Percentiles rank a stretch among this genome's conserved stretches.
Evolutionary conservation across 306 rosid genomes (phyloP).

Genomic region (Medicago ruthenica): DNA sequence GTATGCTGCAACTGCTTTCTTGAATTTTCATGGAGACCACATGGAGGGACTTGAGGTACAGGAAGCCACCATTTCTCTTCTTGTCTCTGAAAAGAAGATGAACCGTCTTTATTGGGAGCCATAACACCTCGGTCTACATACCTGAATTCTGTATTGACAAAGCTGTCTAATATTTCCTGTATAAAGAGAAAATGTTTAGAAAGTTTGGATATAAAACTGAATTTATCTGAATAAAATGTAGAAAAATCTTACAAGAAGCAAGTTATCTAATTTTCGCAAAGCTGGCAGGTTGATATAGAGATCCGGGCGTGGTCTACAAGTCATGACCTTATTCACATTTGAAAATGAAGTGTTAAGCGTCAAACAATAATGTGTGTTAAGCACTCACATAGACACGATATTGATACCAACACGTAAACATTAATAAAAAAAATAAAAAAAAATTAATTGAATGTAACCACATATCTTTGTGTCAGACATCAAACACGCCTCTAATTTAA

Average conservation of each 20-base stretch:
- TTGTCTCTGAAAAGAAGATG: conserved; percentile 75
- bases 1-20: conserved; percentile 83
- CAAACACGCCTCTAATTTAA: too few species aligned
- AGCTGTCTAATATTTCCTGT: conserved; percentile 83
- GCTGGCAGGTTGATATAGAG: conserved; percentile 94
- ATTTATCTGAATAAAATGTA: neutral
- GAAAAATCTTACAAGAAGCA: conserved; percentile 83
- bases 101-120: conserved; percentile 63
- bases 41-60: conserved; percentile 84
- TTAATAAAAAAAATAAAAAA: too few species aligned
- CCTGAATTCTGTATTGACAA: conserved; percentile 74
- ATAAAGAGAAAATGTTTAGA: conserved; percentile 37
- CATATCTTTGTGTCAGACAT: too few species aligned
- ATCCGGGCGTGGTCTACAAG: conserved; percentile 85
- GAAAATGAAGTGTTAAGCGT: conserved; percentile 3
- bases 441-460: too few species aligned
- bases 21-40: conserved; percentile 72
- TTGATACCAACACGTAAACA: too few species aligned
- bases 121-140: conserved; percentile 86
- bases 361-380: neutral
- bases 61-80: conserved; percentile 99
- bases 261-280: conserved; percentile 82
- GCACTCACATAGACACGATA: neutral
- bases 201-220: conserved; percentile 14
- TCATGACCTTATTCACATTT: conserved; percentile 73